Conservation (phyloP, 2,329 filamentous ascomycete genomes). For the Ampelomyces quisqualis region DNA sequence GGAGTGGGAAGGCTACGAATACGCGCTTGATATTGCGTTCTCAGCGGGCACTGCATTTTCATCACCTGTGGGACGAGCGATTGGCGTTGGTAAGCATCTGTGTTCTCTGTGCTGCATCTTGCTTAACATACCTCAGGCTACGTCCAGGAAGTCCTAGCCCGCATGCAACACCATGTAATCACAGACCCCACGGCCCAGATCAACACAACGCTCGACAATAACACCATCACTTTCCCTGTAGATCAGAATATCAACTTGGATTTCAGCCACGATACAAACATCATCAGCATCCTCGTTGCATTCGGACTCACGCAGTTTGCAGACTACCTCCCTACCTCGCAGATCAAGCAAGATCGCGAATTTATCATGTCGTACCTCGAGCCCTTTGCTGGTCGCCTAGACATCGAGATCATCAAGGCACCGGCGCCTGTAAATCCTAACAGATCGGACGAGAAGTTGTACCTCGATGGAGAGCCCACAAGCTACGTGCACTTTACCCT, state of each 20-base stretch:
- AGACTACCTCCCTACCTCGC: conserved; percentile 56
- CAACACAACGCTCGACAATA: conserved; percentile 71
- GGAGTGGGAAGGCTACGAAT: conserved; percentile 73
- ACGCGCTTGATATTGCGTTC: conserved; percentile 68
- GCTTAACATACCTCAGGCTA: conserved; percentile 27
- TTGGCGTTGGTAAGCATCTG: conserved; percentile 62
- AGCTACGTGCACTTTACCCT: conserved; percentile 73
- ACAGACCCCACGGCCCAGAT: conserved; percentile 46
- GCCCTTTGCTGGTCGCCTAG: conserved; percentile 70
- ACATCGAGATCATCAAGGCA: conserved; percentile 71
- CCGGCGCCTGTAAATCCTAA: conserved; percentile 58
- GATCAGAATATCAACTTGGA: conserved; percentile 75
- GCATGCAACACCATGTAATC: conserved; percentile 64
- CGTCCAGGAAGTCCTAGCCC: conserved; percentile 70
- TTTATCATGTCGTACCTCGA: conserved; percentile 68
- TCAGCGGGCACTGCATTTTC: conserved; percentile 62
- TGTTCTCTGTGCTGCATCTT: background rate
- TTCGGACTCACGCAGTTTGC: conserved; percentile 72
- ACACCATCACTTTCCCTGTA: conserved; percentile 67
- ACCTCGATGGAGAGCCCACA: conserved; percentile 57
- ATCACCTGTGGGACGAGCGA: conserved; percentile 66
- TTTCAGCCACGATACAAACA: conserved; percentile 77
- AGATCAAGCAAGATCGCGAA: conserved; percentile 57
- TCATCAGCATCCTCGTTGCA: conserved; percentile 67
- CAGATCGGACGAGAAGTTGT: conserved; percentile 43